Evolutionary conservation across 2,329 filamentous ascomycete genomes (phyloP), one percentile per base, ranked within the genome.

Genomic region (Arthrobotrys megalospora): DNA sequence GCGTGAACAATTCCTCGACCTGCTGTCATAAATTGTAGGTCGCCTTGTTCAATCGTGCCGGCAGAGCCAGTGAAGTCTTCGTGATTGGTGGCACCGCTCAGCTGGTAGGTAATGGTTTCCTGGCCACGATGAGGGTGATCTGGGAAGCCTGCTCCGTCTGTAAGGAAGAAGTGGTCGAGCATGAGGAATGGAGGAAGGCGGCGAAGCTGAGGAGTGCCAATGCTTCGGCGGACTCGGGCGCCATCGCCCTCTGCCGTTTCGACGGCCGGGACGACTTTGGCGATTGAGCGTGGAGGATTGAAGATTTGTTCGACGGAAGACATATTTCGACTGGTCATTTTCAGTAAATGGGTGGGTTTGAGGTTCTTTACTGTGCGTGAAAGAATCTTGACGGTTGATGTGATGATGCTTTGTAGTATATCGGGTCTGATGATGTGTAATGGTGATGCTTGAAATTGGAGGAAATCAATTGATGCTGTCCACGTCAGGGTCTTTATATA

Each of bases 1-100:
- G 94, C 93, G 85, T 98, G 96, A 84, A 97, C 92, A 82, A 98
- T 96, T 48, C 95, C 95, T 19, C 88, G 87, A 3, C 95, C 95
- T 0, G 95, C 95, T 0, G 95, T 97, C 96, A 98, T 98, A 87
- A 98, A 98, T 84, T 98, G 95, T 58, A 98, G 86, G 83, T 97
- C 95, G n/a, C 95, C 95, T 0, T 92, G 85, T 78, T 91, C 88
- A 81, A 98, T 93, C 2, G 92, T 96, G 73, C 95, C 96, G 62
- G 88, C 88, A 86, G 96, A 91, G 11, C 94, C 94, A 1, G 93
- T 91, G 81, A 97, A 97, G 84, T 97, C 94, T 85, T 97, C 94
- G 83, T 97, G 94, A 85, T 97, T 93, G 76, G 97, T 90, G 2
- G 89, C 93, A 80, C 95, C 95, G 12, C 88, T 86, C n/a, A 98